Evolutionary conservation across 345 rosid species (phyloP), one percentile per base, ranked within the genome.

Genomic region (Rhodamnia rubescens): DNA sequence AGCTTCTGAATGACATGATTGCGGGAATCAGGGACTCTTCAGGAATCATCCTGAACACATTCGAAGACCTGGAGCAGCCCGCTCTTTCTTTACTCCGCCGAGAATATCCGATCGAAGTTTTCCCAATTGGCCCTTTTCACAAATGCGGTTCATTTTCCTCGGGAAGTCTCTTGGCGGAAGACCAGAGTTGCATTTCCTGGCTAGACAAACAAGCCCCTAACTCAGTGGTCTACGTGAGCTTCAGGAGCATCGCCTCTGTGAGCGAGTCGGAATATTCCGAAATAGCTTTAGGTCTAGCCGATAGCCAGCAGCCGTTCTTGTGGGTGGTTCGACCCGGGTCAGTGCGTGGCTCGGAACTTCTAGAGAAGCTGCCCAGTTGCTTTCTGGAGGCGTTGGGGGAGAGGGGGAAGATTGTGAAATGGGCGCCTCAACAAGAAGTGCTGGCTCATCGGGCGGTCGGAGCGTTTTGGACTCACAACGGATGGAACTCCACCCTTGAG

Each of bases 401-500:
- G 59, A 89, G 86, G 58, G 96, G 96, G 3, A 89, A 86, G 50
- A 85, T 95, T 29, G 93, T 95, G 86, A 86, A 93, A 80, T 94
- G 98, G 98, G 92, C 91, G 5, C 96, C 98, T 6, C 99, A 96
- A 42, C 83, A 89, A 24, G 91, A 92, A 32, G 93, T 93, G 18
- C 88, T 96, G 53, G 90, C 88, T 1, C 98, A 96, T 81, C 88
- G 86, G 7, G 88, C 97, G 7, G 83, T 86, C 22, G 97, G 94
- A 16, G 94, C 85, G 3, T 94, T 96, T 81, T 89, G 95, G 92
- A 95, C 95, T 0, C 98, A 93, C 64, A 75, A 88, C 53, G 97
- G 96, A 7, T 95, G 95, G 97, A 96, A 96, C 86, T 95, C 96
- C 3, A 90, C 92, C 5, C 26, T 92, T 86, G 98, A 96, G 84